Evolutionary conservation across 2,329 filamentous ascomycete genomes (phyloP).

Genomic region (Exophiala sideris): DNA sequence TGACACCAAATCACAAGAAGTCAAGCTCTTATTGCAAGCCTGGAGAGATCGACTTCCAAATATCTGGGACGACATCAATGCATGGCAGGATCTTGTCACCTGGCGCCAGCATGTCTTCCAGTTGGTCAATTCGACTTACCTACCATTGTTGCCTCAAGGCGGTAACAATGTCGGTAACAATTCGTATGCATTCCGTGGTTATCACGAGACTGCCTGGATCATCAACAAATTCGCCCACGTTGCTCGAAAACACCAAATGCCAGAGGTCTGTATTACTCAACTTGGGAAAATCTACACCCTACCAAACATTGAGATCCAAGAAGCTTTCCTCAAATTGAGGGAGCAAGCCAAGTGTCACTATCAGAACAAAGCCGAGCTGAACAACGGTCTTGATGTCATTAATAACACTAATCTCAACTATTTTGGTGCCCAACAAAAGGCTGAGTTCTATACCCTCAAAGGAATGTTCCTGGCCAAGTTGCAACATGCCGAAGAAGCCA

Average conservation of each 20-base stretch:
- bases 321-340: constrained; percentile 95
- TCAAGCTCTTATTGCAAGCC: constrained; percentile 87
- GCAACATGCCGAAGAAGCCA: constrained; percentile 83
- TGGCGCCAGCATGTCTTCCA: constrained; percentile 99
- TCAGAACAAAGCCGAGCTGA: constrained; percentile 88
- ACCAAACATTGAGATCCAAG: constrained; percentile 98
- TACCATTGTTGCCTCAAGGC: constrained; percentile 74
- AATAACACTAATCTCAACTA: constrained; percentile 99
- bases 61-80: constrained; percentile 98
- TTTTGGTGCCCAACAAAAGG: constrained; percentile 93
- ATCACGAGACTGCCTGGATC: constrained; percentile 99
- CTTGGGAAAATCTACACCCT: constrained; percentile 97
- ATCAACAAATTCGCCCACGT: constrained; percentile 99
- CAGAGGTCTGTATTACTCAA: constrained; percentile 95
- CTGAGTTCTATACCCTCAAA: constrained; percentile 98
- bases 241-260: constrained; percentile 91
- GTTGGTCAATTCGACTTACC: constrained; percentile 91
- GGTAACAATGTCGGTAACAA: constrained; percentile 76
- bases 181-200: constrained; percentile 93
- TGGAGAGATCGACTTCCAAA: constrained; percentile 96
- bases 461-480: constrained; percentile 98
- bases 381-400: constrained; percentile 91
- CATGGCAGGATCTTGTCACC: constrained; percentile 98
- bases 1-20: constrained; percentile 89
- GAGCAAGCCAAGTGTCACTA: constrained; percentile 99